A percentile compares a stretch with the other conserved stretches of the same genome.
phyloP scores from a whole-genome alignment of 2,329 filamentous ascomycete genomes.

The Tricladium varicosporioides region DNA sequence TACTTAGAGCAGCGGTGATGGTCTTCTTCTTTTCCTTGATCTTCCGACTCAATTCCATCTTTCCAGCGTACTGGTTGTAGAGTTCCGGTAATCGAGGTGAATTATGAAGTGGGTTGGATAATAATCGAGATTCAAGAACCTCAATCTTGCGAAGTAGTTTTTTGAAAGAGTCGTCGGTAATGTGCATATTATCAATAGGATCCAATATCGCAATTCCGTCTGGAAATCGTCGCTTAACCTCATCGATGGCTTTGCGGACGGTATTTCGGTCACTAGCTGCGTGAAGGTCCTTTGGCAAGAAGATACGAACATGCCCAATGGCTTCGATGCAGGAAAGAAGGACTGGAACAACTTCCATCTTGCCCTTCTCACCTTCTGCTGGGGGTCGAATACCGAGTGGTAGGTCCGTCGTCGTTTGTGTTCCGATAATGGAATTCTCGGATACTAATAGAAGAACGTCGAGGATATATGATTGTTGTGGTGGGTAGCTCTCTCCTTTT shows the following conservation, averaged over 20 bases:
- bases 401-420: conserved; percentile 62
- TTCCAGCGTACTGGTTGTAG: conserved; percentile 82
- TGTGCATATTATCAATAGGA: conserved; percentile 94
- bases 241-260: conserved; percentile 66
- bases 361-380: conserved; percentile 59
- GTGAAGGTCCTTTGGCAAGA: conserved; percentile 75
- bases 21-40: conserved; percentile 88
- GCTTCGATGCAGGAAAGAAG: conserved; percentile 81
- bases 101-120: conserved; percentile 88
- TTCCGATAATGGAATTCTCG: conserved; percentile 47
- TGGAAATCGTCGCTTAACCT: conserved; percentile 84
- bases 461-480: conserved; percentile 77
- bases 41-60: conserved; percentile 71
- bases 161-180: conserved; percentile 90
- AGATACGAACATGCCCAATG: conserved; percentile 80
- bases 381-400: conserved; percentile 61
- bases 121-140: conserved; percentile 84
- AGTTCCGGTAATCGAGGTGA: conserved; percentile 80
- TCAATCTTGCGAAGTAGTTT: conserved; percentile 94
- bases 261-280: conserved; percentile 66
- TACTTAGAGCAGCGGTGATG: conserved; percentile 79
- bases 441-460: conserved; percentile 74
- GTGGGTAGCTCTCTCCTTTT: conserved; percentile 66
- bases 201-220: conserved; percentile 88
- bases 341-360: conserved; percentile 82